phyloP scores from a whole-genome alignment of 768 basidiomycete genomes.

The Peribolospora kevripleyi region DNA sequence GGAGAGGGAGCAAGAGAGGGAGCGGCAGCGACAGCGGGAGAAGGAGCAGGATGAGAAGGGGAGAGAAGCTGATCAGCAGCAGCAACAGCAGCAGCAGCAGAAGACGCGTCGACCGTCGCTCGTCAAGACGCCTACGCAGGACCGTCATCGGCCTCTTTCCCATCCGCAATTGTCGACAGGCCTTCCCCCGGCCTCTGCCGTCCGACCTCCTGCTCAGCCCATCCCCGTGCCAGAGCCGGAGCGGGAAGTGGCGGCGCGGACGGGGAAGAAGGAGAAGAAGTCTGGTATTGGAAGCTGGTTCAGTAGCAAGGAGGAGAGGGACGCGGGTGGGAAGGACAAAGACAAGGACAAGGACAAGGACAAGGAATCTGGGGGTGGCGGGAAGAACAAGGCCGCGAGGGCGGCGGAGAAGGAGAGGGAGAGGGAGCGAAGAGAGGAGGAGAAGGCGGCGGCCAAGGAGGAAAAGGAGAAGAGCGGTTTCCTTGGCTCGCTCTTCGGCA shows the following conservation, averaged over 20 bases:
- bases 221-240: slow-evolving; percentile 12
- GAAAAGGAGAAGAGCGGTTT: slow-evolving; percentile 49
- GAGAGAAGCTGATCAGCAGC: no score
- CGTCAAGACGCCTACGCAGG: no score
- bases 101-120: no score
- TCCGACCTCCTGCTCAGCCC: slow-evolving; percentile 17
- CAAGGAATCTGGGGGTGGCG: slow-evolving; percentile 11
- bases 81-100: no score
- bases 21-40: no score
- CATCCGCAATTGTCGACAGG: no score
- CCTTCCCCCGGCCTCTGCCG: slow-evolving; percentile 12
- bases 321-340: slow-evolving; percentile 32
- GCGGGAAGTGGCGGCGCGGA: slow-evolving; percentile 25
- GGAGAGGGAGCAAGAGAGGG: no score
- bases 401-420: slow-evolving; percentile 5
- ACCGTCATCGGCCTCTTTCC: no score
- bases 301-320: slow-evolving; percentile 20
- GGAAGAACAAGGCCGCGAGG: slow-evolving; percentile 12
- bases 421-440: slow-evolving; percentile 23
- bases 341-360: slow-evolving; percentile 19
- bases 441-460: slow-evolving; percentile 26
- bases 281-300: slow-evolving; percentile 26
- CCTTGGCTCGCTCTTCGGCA: slow-evolving; percentile 71
- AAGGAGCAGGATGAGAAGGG: no score
- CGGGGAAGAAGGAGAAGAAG: slow-evolving; percentile 49